Evolutionary conservation across 2,329 filamentous ascomycete species (phyloP).

Genomic region (Trichoderma citrinoviride): DNA sequence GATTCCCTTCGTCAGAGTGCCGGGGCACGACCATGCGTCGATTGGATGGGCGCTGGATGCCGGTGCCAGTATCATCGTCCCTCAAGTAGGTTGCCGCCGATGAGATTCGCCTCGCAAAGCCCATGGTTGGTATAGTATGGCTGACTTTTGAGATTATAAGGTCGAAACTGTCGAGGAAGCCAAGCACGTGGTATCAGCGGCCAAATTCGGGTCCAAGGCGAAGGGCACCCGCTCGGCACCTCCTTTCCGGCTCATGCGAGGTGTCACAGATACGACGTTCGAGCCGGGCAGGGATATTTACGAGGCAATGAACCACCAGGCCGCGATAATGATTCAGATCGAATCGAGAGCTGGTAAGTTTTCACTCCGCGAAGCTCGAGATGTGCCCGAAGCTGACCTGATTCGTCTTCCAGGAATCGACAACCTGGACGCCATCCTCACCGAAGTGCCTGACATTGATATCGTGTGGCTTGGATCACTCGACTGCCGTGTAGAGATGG

Average conservation of each 20-base stretch:
- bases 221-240: constrained; percentile 46
- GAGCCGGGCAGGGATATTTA: constrained; percentile 37
- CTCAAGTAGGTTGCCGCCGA: constrained; percentile 32
- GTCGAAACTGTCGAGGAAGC: constrained; percentile 48
- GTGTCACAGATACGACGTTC: constrained; percentile 39
- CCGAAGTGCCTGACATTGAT: constrained; percentile 46
- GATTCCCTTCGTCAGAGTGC: constrained; percentile 46
- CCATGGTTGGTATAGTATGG: not conserved
- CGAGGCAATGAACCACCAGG: constrained; percentile 45
- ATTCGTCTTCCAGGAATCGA: constrained; percentile 34
- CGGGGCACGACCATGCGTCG: constrained; percentile 46
- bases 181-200: constrained; percentile 41
- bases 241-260: constrained; percentile 42
- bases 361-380: not conserved
- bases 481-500: constrained; percentile 46
- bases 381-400: not conserved
- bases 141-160: constrained; percentile 5
- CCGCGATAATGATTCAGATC: constrained; percentile 49
- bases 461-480: constrained; percentile 47
- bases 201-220: constrained; percentile 43
- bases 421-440: constrained; percentile 50
- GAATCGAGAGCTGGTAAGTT: constrained; percentile 37
- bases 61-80: constrained; percentile 47
- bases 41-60: constrained; percentile 49
- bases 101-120: not conserved